Evolutionary conservation across 192 early-diverging fungal species (phyloP), one percentile per base, ranked within the genome.

Genomic region (Coemansia javaensis): DNA sequence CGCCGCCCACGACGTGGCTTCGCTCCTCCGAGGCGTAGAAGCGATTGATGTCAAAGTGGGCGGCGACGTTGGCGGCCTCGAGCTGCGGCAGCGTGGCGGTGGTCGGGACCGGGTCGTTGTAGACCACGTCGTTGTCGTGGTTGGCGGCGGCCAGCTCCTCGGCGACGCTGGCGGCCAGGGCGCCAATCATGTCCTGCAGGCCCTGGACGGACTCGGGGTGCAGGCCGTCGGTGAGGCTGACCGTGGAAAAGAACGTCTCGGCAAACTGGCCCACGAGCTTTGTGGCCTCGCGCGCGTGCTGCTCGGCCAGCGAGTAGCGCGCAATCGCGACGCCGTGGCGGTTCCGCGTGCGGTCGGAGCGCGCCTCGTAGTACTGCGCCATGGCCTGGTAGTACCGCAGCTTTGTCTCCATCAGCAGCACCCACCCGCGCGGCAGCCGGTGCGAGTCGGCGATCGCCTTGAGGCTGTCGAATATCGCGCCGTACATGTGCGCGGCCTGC

Each of bases 81-180:
- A 95, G 76, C 3, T 89, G 80, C 6, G 88, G 75, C 7, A 98
- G 67, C 8, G 85, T 77, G 38, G 86, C 83, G 44, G 81, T 83
- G 47, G 79, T 81, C 5, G 94, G 96, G 0, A 92, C 87, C 0
- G 80, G 45, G 34, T 89, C 90, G 69, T 93, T 86, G 69, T 99
- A 99, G 25, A 99, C 84, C 59, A 97, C 76, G 66, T 99, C 96
- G 64, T 99, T 99, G 78, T 99, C 96, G 33, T 84, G 84, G 15
- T 77, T 81, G 1, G 85, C 82, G 23, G 69, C 66, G 17, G 50
- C 55, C 43, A 86, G 81, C 57, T 87, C 82, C 25, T 95, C 94
- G 3, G 68, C 77, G 55, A 85, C 82, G 7, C 79, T 58, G 28
- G 83, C 79, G 0, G 81, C 46, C 17, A 85, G 76, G 1, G 79